phyloP scores from a whole-genome alignment of 495 filamentous ascomycete species.

The Talaromyces ruber region DNA sequence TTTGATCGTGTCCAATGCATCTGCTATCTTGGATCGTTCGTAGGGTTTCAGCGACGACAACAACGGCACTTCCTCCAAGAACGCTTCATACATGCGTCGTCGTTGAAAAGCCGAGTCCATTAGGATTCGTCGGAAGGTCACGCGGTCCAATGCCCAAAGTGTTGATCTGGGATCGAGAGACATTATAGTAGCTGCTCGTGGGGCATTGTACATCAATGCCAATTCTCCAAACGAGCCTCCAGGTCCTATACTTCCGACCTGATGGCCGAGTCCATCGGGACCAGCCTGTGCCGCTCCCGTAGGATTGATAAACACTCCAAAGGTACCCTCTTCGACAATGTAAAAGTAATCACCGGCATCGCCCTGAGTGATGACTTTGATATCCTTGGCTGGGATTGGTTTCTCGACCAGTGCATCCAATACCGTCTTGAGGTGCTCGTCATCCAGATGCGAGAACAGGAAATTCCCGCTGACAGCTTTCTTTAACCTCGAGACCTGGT shows the following conservation, averaged over 20 bases:
- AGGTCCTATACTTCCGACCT: slow-evolving; percentile 73
- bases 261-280: slow-evolving; percentile 71
- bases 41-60: slow-evolving; percentile 76
- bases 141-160: slow-evolving; percentile 88
- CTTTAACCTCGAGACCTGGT: slow-evolving; percentile 73
- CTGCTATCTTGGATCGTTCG: slow-evolving; percentile 93
- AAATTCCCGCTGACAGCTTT: slow-evolving; percentile 83
- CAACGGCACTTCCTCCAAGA: slow-evolving; percentile 94
- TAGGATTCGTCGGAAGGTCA: slow-evolving; percentile 94
- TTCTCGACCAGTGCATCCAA: slow-evolving; percentile 91
- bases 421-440: slow-evolving; percentile 80
- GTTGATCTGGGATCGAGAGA: slow-evolving; percentile 70
- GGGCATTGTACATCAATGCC: slow-evolving; percentile 97
- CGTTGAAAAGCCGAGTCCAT: slow-evolving; percentile 98
- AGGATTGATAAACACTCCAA: slow-evolving; percentile 84
- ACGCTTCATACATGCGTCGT: slow-evolving; percentile 91
- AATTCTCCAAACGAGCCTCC: slow-evolving; percentile 97
- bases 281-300: slow-evolving; percentile 75
- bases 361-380: slow-evolving; percentile 94
- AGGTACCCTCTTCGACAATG: slow-evolving; percentile 83
- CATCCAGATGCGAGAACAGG: slow-evolving; percentile 88
- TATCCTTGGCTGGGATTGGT: slow-evolving; percentile 86
- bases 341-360: slow-evolving; percentile 98
- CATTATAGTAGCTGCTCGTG: slow-evolving; percentile 91
- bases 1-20: slow-evolving; percentile 86